Evolutionary conservation across 495 filamentous ascomycete genomes (phyloP).

Genomic region (Thozetella sp.): DNA sequence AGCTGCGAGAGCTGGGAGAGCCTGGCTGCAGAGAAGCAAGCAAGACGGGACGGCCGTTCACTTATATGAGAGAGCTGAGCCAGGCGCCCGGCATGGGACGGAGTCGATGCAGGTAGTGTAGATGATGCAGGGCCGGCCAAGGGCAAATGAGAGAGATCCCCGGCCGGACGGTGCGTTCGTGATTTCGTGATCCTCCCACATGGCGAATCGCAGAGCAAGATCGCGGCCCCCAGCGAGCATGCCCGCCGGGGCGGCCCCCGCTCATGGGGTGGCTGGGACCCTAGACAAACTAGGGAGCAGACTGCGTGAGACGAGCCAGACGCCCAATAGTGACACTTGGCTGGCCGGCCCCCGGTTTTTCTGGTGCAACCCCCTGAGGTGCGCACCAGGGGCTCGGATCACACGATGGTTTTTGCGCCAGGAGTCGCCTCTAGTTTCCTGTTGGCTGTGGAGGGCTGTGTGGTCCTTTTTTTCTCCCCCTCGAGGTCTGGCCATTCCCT

Average conservation of each 20-base stretch:
- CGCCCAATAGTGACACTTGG: background rate
- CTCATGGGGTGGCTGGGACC: too few species aligned
- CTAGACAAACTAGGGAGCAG: too few species aligned
- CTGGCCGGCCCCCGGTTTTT: background rate
- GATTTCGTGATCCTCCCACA: background rate
- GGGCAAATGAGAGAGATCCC: background rate
- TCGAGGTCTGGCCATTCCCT: background rate
- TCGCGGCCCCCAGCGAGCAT: too few species aligned
- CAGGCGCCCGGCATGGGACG: background rate
- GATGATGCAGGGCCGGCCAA: background rate
- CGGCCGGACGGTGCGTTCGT: background rate
- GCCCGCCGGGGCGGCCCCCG: too few species aligned
- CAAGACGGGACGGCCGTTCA: background rate
- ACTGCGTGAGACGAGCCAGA: background rate
- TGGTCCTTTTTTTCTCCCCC: background rate
- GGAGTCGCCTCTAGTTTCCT: background rate
- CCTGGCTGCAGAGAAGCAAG: background rate
- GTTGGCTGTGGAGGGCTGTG: background rate
- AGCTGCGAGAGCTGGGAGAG: background rate
- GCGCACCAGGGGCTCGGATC: background rate
- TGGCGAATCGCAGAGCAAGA: too few species aligned
- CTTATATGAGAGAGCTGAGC: background rate
- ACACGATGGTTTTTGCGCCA: background rate
- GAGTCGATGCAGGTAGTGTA: background rate
- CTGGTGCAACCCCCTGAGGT: conserved; percentile 1